Conservation (phyloP, 176 grass and related monocot genomes). For the Hsuehochloa calcarea region DNA sequence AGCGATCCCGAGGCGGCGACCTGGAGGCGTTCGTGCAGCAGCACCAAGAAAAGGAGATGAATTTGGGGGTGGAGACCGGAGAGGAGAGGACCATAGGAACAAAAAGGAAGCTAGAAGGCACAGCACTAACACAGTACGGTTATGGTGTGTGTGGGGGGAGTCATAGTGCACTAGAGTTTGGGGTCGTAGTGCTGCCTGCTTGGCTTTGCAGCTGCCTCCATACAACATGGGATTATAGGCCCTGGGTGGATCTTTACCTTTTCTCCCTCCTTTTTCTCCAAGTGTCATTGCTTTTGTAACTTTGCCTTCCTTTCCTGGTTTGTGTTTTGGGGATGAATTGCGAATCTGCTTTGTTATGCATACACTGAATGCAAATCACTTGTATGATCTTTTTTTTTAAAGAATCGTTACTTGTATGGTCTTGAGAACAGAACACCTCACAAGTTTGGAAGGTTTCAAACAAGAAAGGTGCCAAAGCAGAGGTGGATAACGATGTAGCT, state of each 20-base stretch:
- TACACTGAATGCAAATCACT: background rate
- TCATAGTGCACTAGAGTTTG: background rate
- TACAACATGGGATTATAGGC: background rate
- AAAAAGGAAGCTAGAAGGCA: background rate
- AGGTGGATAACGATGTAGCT: too few species aligned
- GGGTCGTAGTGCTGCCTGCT: background rate
- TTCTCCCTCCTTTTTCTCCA: constrained; percentile 2
- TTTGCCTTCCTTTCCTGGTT: background rate
- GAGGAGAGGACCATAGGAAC: background rate
- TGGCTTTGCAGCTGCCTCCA: background rate
- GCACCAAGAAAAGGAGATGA: constrained; percentile 10
- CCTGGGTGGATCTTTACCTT: background rate
- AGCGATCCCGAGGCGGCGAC: constrained; percentile 21
- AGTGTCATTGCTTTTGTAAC: constrained; percentile 30
- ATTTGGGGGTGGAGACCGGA: background rate
- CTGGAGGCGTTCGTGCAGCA: constrained; percentile 16
- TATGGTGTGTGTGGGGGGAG: background rate
- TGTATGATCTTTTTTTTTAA: too few species aligned
- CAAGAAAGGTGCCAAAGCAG: background rate
- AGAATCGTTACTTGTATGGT: too few species aligned
- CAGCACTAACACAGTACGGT: background rate
- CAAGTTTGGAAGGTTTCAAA: background rate
- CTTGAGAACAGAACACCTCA: background rate
- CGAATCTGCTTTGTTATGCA: background rate
- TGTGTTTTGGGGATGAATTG: background rate